Evolutionary conservation across 2,329 filamentous ascomycete genomes (phyloP).

Genomic region (Fusarium pseudocircinatum): DNA sequence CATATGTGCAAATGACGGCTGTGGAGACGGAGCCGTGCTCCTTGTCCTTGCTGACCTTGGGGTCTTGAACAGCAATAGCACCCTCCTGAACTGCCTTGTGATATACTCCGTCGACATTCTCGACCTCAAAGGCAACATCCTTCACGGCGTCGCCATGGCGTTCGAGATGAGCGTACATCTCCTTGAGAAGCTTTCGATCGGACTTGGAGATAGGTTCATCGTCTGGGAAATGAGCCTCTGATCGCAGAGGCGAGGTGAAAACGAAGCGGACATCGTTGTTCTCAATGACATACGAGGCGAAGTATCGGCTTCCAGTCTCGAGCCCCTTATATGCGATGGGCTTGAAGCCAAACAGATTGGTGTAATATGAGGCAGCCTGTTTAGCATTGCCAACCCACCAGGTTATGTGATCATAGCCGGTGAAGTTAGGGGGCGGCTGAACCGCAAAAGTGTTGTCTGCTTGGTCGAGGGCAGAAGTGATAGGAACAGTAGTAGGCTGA

Average conservation of each 20-base stretch:
- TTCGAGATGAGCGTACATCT: constrained; percentile 86
- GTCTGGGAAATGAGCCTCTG: constrained; percentile 60
- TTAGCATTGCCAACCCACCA: constrained; percentile 99
- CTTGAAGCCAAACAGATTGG: constrained; percentile 85
- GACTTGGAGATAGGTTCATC: constrained; percentile 70
- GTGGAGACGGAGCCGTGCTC: constrained; percentile 73
- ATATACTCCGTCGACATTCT: constrained; percentile 86
- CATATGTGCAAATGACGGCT: constrained; percentile 90
- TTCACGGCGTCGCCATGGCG: constrained; percentile 93
- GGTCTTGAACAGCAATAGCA: constrained; percentile 69
- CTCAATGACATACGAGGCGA: constrained; percentile 84
- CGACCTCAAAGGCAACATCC: constrained; percentile 94
- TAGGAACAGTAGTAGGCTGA: constrained; percentile 48
- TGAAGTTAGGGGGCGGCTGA: constrained; percentile 68
- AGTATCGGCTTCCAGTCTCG: constrained; percentile 83
- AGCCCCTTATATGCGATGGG: constrained; percentile 86
- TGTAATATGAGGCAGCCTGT: constrained; percentile 91
- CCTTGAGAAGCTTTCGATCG: constrained; percentile 72
- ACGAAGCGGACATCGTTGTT: constrained; percentile 84
- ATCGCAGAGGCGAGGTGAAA: constrained; percentile 82
- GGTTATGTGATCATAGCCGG: constrained; percentile 90
- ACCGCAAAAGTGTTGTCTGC: constrained; percentile 62
- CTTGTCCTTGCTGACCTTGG: constrained; percentile 64
- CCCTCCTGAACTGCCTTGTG: constrained; percentile 73
- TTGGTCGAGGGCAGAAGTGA: constrained; percentile 45